Percentiles rank a stretch among this genome's conserved stretches.
Evolutionary conservation across 768 basidiomycete species (phyloP).

Genomic region (Tricholoma bakamatsutake): DNA sequence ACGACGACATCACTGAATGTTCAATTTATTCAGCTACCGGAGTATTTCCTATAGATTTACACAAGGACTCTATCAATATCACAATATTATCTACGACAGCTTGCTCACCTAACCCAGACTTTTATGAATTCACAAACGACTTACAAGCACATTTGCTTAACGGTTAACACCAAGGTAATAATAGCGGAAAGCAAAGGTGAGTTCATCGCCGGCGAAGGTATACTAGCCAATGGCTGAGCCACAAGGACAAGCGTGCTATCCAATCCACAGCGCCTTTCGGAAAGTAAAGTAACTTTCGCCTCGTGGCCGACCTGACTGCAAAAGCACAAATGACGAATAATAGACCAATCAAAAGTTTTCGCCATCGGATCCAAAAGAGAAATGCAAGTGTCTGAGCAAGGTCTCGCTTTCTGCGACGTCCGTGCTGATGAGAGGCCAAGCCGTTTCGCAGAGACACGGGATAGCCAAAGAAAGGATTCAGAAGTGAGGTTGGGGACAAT

Average conservation of each 20-base stretch:
- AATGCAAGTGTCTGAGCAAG: slow-evolving; percentile 53
- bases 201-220: background rate
- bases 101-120: background rate
- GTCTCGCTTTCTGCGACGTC: slow-evolving; percentile 66
- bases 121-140: background rate
- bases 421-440: slow-evolving; percentile 45
- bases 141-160: background rate
- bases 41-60: slow-evolving; percentile 59
- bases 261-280: slow-evolving; percentile 2
- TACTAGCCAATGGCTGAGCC: background rate
- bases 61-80: background rate
- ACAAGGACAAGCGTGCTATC: slow-evolving; percentile 3
- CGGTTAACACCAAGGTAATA: background rate
- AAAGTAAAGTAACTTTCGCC: slow-evolving; percentile 13
- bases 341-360: slow-evolving; percentile 30
- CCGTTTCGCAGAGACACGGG: slow-evolving; percentile 37
- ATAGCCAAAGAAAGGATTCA: slow-evolving; percentile 77
- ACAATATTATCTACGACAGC: background rate
- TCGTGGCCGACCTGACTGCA: slow-evolving; percentile 21
- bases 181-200: background rate
- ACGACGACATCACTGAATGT: slow-evolving; percentile 8
- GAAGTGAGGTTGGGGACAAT: slow-evolving; percentile 47
- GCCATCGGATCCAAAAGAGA: slow-evolving; percentile 68
- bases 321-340: slow-evolving; percentile 25
- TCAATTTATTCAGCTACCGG: slow-evolving; percentile 50